Conservation (phyloP, 805 yeast species). For the Candida insectorum region DNA sequence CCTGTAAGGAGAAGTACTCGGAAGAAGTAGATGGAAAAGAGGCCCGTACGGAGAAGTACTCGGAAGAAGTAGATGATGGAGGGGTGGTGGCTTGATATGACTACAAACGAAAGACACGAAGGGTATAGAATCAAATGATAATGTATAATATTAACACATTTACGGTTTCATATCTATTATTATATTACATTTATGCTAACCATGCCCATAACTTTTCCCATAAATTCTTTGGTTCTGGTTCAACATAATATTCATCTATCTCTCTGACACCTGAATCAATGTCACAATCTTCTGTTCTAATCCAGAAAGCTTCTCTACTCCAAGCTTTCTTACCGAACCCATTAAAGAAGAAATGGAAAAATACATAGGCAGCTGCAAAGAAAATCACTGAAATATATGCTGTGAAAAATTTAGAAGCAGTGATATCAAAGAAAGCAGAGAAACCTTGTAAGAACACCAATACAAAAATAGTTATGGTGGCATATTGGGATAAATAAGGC, state of each 20-base stretch:
- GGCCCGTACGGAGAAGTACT: neutral
- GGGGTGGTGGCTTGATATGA: too few relatives aligned
- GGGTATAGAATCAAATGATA: too few relatives aligned
- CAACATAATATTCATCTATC: slow-evolving; percentile 58
- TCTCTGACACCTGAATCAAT: slow-evolving; percentile 66
- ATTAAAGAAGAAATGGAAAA: slow-evolving; percentile 52
- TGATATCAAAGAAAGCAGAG: slow-evolving; percentile 54
- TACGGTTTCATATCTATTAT: neutral
- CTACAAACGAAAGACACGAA: too few relatives aligned
- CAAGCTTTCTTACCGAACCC: slow-evolving; percentile 30
- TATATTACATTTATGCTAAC: slow-evolving; percentile 19
- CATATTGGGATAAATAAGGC: slow-evolving; percentile 67
- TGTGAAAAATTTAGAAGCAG: slow-evolving; percentile 59
- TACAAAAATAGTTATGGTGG: slow-evolving; percentile 49
- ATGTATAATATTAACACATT: neutral
- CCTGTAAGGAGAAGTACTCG: slow-evolving; percentile 17
- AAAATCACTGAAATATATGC: slow-evolving; percentile 68
- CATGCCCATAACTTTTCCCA: slow-evolving; percentile 57
- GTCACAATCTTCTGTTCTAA: slow-evolving; percentile 60
- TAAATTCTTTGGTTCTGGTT: slow-evolving; percentile 45
- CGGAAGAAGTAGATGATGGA: neutral
- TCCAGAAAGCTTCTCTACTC: slow-evolving; percentile 36
- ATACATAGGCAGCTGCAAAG: slow-evolving; percentile 52
- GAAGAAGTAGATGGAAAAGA: slow-evolving; percentile 10
- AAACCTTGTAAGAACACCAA: slow-evolving; percentile 74